phyloP scores from a whole-genome alignment of 1,284 basidiomycete species.

The Leccinum pachyderme region DNA sequence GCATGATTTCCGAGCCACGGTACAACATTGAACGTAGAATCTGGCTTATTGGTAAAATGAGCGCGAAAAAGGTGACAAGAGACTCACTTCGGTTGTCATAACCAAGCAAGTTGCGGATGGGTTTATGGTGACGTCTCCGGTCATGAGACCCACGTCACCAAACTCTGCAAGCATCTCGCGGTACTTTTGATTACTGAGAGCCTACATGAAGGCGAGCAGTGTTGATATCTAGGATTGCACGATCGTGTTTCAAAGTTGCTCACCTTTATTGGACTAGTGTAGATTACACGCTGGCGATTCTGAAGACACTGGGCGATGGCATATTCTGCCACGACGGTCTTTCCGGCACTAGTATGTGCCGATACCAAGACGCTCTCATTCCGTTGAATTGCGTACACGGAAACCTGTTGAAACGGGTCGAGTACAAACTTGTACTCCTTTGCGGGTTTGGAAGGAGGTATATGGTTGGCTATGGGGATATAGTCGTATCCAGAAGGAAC shows the following conservation, averaged over 20 bases:
- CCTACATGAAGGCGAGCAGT: conserved; percentile 46
- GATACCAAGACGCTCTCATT: conserved; percentile 98
- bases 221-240: conserved; percentile 20
- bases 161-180: conserved; percentile 97
- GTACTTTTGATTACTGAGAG: conserved; percentile 98
- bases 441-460: conserved; percentile 89
- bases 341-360: conserved; percentile 98
- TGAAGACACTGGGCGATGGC: conserved; percentile 96
- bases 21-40: conserved; percentile 99
- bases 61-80: not conserved
- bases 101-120: conserved; percentile 95
- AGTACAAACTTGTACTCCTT: conserved; percentile 94
- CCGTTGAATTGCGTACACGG: conserved; percentile 92
- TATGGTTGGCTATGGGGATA: conserved; percentile 87
- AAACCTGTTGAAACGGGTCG: conserved; percentile 97
- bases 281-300: conserved; percentile 94
- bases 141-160: conserved; percentile 98
- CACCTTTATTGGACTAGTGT: conserved; percentile 99
- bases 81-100: conserved; percentile 95
- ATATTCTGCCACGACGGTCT: conserved; percentile 99
- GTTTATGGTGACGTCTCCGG: conserved; percentile 99
- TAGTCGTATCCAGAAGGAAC: conserved; percentile 93
- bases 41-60: conserved; percentile 39
- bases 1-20: conserved; percentile 98
- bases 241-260: conserved; percentile 30